These are phyloP conservation scores for Ophioceras dolichostomum DNA, from an alignment of 2,329 filamentous ascomycete species.

Conservation along the genomic window DNA sequence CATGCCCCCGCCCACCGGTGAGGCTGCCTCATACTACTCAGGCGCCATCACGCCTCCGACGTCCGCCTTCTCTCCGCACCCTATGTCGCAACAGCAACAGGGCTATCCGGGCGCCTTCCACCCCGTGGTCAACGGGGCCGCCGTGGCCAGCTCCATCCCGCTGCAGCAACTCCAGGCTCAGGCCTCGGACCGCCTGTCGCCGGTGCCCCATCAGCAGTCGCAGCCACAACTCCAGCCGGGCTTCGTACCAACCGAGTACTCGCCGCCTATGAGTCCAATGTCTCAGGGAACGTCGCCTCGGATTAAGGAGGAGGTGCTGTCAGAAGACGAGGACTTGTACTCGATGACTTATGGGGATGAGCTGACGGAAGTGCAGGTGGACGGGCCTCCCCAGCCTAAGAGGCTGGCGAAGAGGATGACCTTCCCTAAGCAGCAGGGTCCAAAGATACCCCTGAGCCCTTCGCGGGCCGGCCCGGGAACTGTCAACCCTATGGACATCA, in stretches of 20 bases:
- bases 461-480: constrained; percentile 28
- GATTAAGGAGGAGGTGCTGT: constrained; percentile 1
- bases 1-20: constrained; percentile 9
- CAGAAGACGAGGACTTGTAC: constrained; percentile 1
- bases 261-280: constrained; percentile 9
- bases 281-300: constrained; percentile 6
- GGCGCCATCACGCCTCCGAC: constrained; percentile 12
- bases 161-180: no score
- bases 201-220: constrained; percentile 1
- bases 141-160: no score
- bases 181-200: background rate
- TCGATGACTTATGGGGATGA: no score
- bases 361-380: no score
- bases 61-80: constrained; percentile 2
- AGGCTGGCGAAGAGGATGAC: background rate
- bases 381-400: no score
- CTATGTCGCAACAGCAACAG: background rate
- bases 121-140: constrained; percentile 2
- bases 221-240: no score
- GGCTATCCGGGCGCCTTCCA: background rate
- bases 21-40: constrained; percentile 14
- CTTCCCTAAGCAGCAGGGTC: constrained; percentile 8
- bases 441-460: constrained; percentile 10
- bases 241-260: no score
- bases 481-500: constrained; percentile 41